Conservation (phyloP, 495 filamentous ascomycete species). For the Chaetomium cochliodes region DNA sequence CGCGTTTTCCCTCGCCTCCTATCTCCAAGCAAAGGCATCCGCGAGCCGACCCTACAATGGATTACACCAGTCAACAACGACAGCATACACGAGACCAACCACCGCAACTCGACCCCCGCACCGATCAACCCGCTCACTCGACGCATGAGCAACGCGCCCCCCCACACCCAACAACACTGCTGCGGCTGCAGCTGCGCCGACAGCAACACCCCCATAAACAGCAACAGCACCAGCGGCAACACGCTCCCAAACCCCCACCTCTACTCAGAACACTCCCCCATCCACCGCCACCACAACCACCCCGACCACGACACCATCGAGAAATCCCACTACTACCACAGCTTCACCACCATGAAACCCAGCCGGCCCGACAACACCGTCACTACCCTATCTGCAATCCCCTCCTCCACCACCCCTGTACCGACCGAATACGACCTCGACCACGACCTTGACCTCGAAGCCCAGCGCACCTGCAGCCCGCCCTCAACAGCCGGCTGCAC, state of each 20-base stretch:
- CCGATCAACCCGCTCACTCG: not conserved
- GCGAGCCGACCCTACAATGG: conserved; percentile 30
- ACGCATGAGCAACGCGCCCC: not conserved
- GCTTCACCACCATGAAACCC: not conserved
- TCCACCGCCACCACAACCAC: conserved; percentile 1
- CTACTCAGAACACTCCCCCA: not conserved
- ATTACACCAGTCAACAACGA: conserved; percentile 26
- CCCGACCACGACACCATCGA: conserved; percentile 4
- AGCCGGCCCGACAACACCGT: no score
- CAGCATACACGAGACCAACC: not conserved
- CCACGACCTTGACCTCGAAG: conserved; percentile 19
- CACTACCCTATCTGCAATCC: no score
- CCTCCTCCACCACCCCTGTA: not conserved
- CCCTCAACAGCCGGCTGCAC: no score
- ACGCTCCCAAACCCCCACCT: conserved; percentile 12
- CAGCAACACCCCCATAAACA: not conserved
- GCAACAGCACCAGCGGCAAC: not conserved
- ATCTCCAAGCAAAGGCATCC: conserved; percentile 15
- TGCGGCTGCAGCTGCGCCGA: conserved; percentile 1
- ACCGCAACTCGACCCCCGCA: not conserved
- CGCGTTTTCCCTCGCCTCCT: conserved; percentile 29
- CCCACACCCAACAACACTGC: not conserved
- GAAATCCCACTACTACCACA: conserved; percentile 18
- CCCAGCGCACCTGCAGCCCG: conserved; percentile 12
- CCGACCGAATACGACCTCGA: conserved; percentile 6